Percentiles rank a stretch among this genome's conserved stretches.
Evolutionary conservation across 1,139 yeast species (phyloP).

Genomic region (Debaryomyces psychrophilus): DNA sequence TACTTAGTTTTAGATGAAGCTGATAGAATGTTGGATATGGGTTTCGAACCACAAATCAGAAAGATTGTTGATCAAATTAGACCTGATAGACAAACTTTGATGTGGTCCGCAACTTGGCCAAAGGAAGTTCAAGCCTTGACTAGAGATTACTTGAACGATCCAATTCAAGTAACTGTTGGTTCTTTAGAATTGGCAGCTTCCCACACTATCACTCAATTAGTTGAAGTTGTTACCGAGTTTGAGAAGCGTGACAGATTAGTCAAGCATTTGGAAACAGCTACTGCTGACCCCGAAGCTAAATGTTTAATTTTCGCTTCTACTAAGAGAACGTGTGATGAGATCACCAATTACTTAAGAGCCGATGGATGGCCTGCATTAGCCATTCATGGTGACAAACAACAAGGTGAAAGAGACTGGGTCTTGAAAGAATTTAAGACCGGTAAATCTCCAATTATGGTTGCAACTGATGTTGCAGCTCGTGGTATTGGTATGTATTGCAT

Average conservation of each 20-base stretch:
- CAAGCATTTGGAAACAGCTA: conserved; percentile 82
- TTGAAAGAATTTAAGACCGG: conserved; percentile 89
- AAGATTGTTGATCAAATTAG: conserved; percentile 93
- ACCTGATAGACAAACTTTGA: conserved; percentile 96
- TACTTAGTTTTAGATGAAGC: conserved; percentile 97
- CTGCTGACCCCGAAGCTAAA: conserved; percentile 77
- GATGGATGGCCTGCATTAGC: conserved; percentile 99
- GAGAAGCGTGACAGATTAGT: conserved; percentile 91
- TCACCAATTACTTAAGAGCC: conserved; percentile 86
- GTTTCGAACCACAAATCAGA: conserved; percentile 95
- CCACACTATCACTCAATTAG: conserved; percentile 91
- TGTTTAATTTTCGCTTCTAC: conserved; percentile 89
- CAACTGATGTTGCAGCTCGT: conserved; percentile 99
- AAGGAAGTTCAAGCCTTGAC: conserved; percentile 94
- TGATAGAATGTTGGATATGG: conserved; percentile 96
- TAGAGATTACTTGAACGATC: conserved; percentile 86
- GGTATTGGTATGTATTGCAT: conserved; percentile 91
- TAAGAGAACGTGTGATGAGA: conserved; percentile 96
- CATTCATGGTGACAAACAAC: conserved; percentile 98
- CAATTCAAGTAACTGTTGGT: conserved; percentile 95
- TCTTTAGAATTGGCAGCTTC: conserved; percentile 95
- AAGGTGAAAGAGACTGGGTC: conserved; percentile 99
- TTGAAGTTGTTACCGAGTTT: conserved; percentile 87
- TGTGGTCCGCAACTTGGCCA: conserved; percentile 99
- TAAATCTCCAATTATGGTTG: conserved; percentile 95